Base-by-base conservation (phyloP, 805 yeast species). In the Candida manassasensis region DNA sequence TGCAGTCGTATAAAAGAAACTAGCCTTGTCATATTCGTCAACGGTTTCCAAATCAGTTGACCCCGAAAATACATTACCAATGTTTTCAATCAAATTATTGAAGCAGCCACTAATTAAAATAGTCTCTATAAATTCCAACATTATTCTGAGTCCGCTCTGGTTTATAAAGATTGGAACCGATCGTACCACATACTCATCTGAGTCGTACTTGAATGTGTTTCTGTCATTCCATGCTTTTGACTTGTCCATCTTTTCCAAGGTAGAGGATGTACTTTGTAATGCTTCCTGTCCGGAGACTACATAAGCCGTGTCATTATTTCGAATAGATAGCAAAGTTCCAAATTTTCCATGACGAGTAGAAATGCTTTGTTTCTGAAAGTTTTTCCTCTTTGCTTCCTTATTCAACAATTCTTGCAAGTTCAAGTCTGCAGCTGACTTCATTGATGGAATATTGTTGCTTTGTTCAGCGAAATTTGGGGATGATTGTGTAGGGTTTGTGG, bases 261-360 rank as follows among this genome's bases (percentile, higher is more conserved):
- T 65, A 29, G 75, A 69, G n/a, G 44, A 60, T 14, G 70, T 68
- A 29, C 70, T 65, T 8, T 66, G 46, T 3, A 83, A 48, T 3
- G 80, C 86, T 19, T 75, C 73, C 45, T 84, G 89, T 2, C 95
- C 93, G 3, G 71, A 65, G 3, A 93, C 72, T 1, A 87, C 72
- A 4, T 85, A 75, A 13, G 84, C 57, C 16, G 40, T 50, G 19
- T 77, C 67, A 35, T 79, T 79, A 16, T 72, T 69, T 40, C 81
- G 78, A 19, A 90, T 67, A 2, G 95, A 80, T 8, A 88, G 57
- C 42, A 89, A 63, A 0, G 97, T 80, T 1, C 98, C 98, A 63
- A 90, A 90, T 35, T 95, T 71, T 2, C 93, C 89, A 53, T 90
- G 98, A 31, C 98, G 71, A 1, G 86, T 70, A 1, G 84, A 73